Evolutionary conservation across 768 basidiomycete species (phyloP), one percentile per base, ranked within the genome.

Genomic region (Mycena floridula): DNA sequence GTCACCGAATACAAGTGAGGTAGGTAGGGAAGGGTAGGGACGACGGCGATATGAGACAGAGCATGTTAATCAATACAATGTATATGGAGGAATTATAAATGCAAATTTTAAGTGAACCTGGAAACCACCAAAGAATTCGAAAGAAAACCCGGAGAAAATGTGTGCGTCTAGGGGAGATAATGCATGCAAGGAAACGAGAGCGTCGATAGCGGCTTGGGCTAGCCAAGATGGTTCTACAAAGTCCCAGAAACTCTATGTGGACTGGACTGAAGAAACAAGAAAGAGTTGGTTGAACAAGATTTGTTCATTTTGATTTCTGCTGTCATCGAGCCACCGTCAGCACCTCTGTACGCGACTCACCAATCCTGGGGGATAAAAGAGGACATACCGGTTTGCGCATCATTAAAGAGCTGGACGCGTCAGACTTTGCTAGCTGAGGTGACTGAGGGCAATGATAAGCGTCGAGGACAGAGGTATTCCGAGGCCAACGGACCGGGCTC

Each of bases 221-320:
- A 35, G 18, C 32, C 32, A 46, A 30, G 21, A 20, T 39, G 27
- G 13, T 25, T 41, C 45, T 41, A 41, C 45, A 46, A 27, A 46
- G 45, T 46, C 45, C 45, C 45, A 41, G 16, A 41, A 30, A 13
- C 20, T 26, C 38, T 41, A 25, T 18, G 37, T 36, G 26, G 36
- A 39, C 40, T 41, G n/a, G 12, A 30, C 22, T n/a, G n/a, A n/a
- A n/a, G n/a, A n/a, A n/a, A n/a, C n/a, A n/a, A n/a, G n/a, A n/a
- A n/a, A n/a, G n/a, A 22, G 35, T 23, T 22, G 37, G 15, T 7
- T n/a, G 21, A 26, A 37, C 35, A 25, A 15, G 42, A 22, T 36
- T 6, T 22, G 41, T 43, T 47, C 46, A 47, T 47, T 47, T 47
- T 47, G 46, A 47, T 43, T 47, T 47, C 25, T 44, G 46, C 46